Percentiles rank a stretch among this genome's conserved stretches.
Conservation (phyloP, 768 basidiomycete genomes). For the Psilocybe subaeruginosa region DNA sequence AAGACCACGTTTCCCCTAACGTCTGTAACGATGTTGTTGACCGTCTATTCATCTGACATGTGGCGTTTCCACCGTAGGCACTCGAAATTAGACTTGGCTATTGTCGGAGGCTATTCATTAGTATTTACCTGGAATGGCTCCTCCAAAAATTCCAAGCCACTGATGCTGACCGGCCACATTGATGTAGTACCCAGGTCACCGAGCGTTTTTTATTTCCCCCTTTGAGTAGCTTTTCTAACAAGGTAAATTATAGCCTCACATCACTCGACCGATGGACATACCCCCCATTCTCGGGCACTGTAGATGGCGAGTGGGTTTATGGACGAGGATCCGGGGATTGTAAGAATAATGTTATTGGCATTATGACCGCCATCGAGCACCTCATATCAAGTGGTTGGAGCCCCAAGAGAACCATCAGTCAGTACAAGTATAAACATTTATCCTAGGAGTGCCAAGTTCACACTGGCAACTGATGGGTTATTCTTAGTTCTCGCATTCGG, state of each 20-base stretch:
- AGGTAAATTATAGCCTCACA: conserved; percentile 22
- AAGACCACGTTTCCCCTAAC: conserved; percentile 28
- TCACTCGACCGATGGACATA: conserved; percentile 31
- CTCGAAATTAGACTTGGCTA: conserved; percentile 17
- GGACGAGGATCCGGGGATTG: conserved; percentile 33
- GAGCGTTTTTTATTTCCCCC: neutral
- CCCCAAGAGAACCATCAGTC: conserved; percentile 29
- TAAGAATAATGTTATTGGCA: conserved; percentile 34
- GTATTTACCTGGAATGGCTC: conserved; percentile 28
- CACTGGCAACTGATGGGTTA: neutral
- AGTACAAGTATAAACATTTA: neutral
- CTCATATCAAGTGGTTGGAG: conserved; percentile 26
- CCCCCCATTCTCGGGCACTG: conserved; percentile 30
- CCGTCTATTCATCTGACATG: neutral
- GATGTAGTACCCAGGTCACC: conserved; percentile 31
- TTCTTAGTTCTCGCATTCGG: conserved; percentile 32
- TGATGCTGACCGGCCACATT: conserved; percentile 33
- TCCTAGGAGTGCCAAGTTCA: neutral
- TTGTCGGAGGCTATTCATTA: conserved; percentile 29
- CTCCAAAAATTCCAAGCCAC: conserved; percentile 21
- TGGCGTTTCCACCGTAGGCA: conserved; percentile 17
- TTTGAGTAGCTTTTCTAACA: neutral
- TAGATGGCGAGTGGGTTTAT: conserved; percentile 31
- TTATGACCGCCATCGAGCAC: conserved; percentile 33
- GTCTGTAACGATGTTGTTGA: conserved; percentile 17